Evolutionary conservation across 345 rosid species (phyloP), one percentile per base, ranked within the genome.

Genomic region (Gossypium anomalum): DNA sequence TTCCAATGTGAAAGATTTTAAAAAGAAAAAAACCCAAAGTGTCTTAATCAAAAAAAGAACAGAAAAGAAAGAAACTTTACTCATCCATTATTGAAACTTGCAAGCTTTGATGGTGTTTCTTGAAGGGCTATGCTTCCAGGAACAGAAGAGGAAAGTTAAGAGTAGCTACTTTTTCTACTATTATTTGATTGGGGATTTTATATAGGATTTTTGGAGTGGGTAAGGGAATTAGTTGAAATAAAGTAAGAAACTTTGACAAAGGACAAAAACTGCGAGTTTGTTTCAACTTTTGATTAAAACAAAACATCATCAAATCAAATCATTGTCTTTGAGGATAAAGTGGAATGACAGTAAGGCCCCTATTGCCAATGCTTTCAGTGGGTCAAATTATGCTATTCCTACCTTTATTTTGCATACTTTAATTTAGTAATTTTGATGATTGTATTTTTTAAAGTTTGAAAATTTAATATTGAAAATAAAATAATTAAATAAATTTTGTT

Each of bases 1-100:
- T 10, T 57, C 12, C 3, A 74, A 34, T 15, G 20, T 14, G 23
- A 22, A 22, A 53, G n/a, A 73, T 2, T 10, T 4, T 29, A 34
- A 23, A 61, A 62, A 2, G 7, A 71, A 23, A 12, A 23, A 13
- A 71, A 3, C 27, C 11, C 2, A 17, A 34, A 68, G 0, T 19
- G 20, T 19, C 9, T 19, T 11, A 11, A 61, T 15, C 25, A 66
- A 58, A 61, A 11, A 29, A 13, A 12, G 15, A 60, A 29, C 1
- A 29, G 38, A 67, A 47, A 6, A 60, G 20, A 14, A 58, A 70
- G 16, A 45, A n/a, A 52, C 72, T 62, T 76, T 80, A 87, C 90
- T 78, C 86, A 29, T 82, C 84, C 90, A 86, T 87, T 72, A 52
- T 44, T 29, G 81, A 80, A 76, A 66, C 77, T 29, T 43, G 34